phyloP scores from a whole-genome alignment of 140 eudicot species.

The Artemisia princeps region DNA sequence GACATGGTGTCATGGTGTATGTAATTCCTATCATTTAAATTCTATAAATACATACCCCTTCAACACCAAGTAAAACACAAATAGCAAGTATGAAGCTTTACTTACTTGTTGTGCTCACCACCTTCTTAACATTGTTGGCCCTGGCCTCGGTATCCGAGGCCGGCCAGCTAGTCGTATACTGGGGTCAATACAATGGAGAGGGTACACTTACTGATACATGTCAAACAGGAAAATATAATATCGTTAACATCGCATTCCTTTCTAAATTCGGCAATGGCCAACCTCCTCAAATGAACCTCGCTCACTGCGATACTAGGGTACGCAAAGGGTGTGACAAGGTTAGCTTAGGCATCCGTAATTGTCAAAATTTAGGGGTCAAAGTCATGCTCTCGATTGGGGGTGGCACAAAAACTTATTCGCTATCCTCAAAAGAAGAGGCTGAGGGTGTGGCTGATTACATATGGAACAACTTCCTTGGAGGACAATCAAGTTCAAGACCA shows the following conservation, averaged over 20 bases:
- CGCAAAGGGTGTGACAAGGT: not conserved
- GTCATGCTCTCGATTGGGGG: constrained; percentile 20
- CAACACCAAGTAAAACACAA: constrained; percentile 3
- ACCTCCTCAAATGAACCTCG: constrained; percentile 20
- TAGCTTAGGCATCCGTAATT: constrained; percentile 2
- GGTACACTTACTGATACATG: constrained; percentile 1
- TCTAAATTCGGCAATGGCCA: constrained; percentile 17
- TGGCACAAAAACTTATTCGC: not conserved
- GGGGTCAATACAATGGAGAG: constrained; percentile 8
- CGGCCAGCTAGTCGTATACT: constrained; percentile 18
- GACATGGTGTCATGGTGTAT: not conserved
- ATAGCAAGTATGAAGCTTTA: not conserved
- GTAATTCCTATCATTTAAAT: not conserved
- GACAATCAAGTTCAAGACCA: constrained; percentile 10
- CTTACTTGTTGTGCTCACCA: not conserved
- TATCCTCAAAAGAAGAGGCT: not conserved
- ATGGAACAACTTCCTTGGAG: constrained; percentile 22
- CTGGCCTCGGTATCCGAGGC: constrained; percentile 14
- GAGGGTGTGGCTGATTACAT: not conserved
- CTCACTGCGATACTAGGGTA: not conserved
- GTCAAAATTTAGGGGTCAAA: constrained; percentile 1
- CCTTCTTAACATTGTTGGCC: not conserved
- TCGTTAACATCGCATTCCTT: constrained; percentile 18
- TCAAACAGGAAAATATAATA: not conserved
- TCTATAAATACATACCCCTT: constrained; percentile 10